These are phyloP conservation scores for Geum urbanum DNA, from an alignment of 306 rosid species.

Conservation along the genomic window DNA sequence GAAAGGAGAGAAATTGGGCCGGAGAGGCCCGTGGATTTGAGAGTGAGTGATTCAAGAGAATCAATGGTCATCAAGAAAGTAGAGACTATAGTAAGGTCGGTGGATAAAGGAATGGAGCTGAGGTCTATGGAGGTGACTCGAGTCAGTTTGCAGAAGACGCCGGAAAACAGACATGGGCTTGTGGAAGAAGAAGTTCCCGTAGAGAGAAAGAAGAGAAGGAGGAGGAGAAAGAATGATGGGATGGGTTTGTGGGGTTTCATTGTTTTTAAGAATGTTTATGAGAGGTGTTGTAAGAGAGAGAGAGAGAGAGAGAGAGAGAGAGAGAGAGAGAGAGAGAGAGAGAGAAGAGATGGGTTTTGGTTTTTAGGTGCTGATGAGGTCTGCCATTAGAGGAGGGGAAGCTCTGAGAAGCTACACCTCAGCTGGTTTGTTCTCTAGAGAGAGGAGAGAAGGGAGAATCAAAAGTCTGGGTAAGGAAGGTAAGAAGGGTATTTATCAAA, in stretches of 20 bases:
- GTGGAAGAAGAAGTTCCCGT: constrained; percentile 11
- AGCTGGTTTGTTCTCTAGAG: constrained; percentile 6
- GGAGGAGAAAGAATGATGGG: neutral
- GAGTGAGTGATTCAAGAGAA: constrained; percentile 47
- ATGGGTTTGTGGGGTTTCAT: constrained; percentile 31
- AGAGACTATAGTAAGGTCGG: constrained; percentile 50
- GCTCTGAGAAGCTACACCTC: constrained; percentile 17
- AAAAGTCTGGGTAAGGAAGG: constrained; percentile 53
- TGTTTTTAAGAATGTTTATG: neutral
- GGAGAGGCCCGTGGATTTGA: constrained; percentile 44
- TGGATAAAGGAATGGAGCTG: constrained; percentile 30
- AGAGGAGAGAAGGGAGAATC: constrained; percentile 33
- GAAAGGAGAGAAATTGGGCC: constrained; percentile 49
- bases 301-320: no score
- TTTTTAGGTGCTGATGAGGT: constrained; percentile 32
- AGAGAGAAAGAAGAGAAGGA: constrained; percentile 23
- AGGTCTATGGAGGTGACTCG: constrained; percentile 62
- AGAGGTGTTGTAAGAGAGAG: no score
- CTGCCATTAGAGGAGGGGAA: constrained; percentile 62
- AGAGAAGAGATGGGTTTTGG: neutral
- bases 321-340: neutral
- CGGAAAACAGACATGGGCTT: constrained; percentile 55
- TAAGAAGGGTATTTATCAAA: constrained; percentile 84
- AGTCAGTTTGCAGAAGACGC: constrained; percentile 55
- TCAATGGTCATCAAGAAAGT: constrained; percentile 46